phyloP scores from a whole-genome alignment of 768 basidiomycete genomes.

The Cyathus striatus region DNA sequence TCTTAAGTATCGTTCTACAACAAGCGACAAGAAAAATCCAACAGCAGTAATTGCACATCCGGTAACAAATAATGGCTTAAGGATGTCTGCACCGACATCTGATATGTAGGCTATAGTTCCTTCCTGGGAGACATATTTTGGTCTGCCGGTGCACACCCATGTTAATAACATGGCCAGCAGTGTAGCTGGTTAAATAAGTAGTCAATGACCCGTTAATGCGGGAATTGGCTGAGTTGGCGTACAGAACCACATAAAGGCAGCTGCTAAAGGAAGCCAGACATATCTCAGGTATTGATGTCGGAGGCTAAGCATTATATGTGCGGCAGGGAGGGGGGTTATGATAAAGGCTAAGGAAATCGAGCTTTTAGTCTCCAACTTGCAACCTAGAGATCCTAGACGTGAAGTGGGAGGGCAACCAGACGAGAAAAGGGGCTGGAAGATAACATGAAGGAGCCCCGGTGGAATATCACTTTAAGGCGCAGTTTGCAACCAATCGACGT shows the following conservation, averaged over 20 bases:
- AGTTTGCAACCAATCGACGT: too few species aligned
- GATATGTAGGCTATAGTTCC: slow-evolving; percentile 69
- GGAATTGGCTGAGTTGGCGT: slow-evolving; percentile 9
- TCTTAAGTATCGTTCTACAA: slow-evolving; percentile 58
- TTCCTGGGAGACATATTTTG: slow-evolving; percentile 51
- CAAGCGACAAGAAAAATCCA: slow-evolving; percentile 55
- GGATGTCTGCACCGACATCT: slow-evolving; percentile 65
- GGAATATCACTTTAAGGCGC: too few species aligned
- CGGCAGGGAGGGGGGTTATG: background rate
- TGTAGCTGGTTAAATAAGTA: slow-evolving; percentile 18
- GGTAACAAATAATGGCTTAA: slow-evolving; percentile 73
- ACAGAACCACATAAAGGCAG: slow-evolving; percentile 65
- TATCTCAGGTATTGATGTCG: slow-evolving; percentile 51
- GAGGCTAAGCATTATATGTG: slow-evolving; percentile 14
- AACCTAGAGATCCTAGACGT: too few species aligned
- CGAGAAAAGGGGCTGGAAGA: too few species aligned
- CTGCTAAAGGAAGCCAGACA: slow-evolving; percentile 58
- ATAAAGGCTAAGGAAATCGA: background rate
- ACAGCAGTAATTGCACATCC: slow-evolving; percentile 61
- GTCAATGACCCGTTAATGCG: background rate
- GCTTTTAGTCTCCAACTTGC: too few species aligned
- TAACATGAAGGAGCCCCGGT: too few species aligned
- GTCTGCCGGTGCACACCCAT: slow-evolving; percentile 64
- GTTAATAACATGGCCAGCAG: slow-evolving; percentile 67
- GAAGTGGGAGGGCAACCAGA: too few species aligned